phyloP scores from a whole-genome alignment of 768 basidiomycete genomes.

The Lyophyllum shimeji region DNA sequence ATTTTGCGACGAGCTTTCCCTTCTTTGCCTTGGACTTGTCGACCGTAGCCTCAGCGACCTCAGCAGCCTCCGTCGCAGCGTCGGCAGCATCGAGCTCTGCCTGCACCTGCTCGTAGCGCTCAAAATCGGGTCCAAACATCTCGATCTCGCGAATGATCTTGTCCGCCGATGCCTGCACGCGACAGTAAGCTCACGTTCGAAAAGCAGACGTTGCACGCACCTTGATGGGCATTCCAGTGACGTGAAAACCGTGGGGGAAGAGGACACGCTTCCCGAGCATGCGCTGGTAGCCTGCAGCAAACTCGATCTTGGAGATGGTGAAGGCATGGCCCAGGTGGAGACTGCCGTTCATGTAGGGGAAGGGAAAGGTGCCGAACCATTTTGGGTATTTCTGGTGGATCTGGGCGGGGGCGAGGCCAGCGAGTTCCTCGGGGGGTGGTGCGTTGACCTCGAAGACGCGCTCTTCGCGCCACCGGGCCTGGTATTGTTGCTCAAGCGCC shows the following conservation, averaged over 20 bases:
- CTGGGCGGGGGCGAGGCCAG: conserved; percentile 61
- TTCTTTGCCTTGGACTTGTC: conserved; percentile 87
- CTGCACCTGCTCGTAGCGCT: conserved; percentile 54
- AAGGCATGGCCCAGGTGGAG: conserved; percentile 97
- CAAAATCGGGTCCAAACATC: conserved; percentile 90
- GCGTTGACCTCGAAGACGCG: conserved; percentile 84
- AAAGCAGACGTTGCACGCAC: conserved; percentile 42
- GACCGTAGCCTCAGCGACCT: conserved; percentile 34
- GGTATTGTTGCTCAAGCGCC: conserved; percentile 81
- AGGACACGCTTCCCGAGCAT: conserved; percentile 93
- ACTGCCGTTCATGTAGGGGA: conserved; percentile 98
- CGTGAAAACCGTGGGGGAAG: conserved; percentile 98
- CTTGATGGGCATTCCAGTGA: conserved; percentile 99
- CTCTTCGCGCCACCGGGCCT: conserved; percentile 75
- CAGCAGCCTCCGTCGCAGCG: conserved; percentile 45
- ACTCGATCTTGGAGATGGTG: conserved; percentile 98
- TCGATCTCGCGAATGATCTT: conserved; percentile 98
- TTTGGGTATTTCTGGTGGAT: conserved; percentile 82
- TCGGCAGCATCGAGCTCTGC: conserved; percentile 42
- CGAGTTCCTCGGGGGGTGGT: conserved; percentile 65
- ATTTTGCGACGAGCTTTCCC: conserved; percentile 91
- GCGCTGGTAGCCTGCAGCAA: conserved; percentile 91
- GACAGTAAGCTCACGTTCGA: background rate
- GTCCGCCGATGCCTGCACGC: conserved; percentile 83
- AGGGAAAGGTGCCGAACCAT: conserved; percentile 97